These are phyloP conservation scores for Citrus inodora DNA, from an alignment of 345 rosid species.

Conservation along the genomic window DNA sequence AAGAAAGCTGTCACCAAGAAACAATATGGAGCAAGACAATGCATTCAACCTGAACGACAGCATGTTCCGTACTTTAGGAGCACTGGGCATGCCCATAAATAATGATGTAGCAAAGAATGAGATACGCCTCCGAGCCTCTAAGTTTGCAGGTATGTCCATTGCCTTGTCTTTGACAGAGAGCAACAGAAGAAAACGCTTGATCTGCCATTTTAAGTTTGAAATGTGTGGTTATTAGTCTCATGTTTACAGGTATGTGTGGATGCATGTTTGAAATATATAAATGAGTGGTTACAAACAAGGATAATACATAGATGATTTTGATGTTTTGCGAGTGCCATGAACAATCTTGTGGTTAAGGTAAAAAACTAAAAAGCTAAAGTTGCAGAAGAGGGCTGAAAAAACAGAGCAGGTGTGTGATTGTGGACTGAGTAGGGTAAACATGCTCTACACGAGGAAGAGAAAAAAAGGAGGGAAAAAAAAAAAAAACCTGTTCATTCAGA, in stretches of 20 bases:
- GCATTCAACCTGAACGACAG: constrained; percentile 81
- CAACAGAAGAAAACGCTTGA: constrained; percentile 69
- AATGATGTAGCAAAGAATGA: constrained; percentile 97
- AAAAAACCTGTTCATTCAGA: constrained; percentile 68
- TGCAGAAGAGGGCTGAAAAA: not conserved
- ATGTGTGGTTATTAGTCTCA: constrained; percentile 13
- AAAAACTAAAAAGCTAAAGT: not conserved
- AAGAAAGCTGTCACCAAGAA: constrained; percentile 1
- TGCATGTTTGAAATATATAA: not conserved
- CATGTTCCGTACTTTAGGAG: constrained; percentile 89
- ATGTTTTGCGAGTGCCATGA: not conserved
- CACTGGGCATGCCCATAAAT: constrained; percentile 83
- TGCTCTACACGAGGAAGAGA: not conserved
- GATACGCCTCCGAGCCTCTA: constrained; percentile 84
- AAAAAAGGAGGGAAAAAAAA: not conserved
- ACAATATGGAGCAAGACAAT: constrained; percentile 13
- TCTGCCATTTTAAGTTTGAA: constrained; percentile 48
- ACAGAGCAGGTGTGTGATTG: not conserved
- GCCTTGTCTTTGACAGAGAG: constrained; percentile 81
- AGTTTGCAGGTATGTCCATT: constrained; percentile 80
- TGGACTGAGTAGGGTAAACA: not conserved
- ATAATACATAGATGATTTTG: not conserved
- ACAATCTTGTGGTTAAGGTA: not conserved
- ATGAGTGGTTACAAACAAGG: not conserved
- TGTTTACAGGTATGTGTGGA: not conserved